phyloP scores from a whole-genome alignment of 2,329 filamentous ascomycete species.

The Pestalotiopsis sp. region DNA sequence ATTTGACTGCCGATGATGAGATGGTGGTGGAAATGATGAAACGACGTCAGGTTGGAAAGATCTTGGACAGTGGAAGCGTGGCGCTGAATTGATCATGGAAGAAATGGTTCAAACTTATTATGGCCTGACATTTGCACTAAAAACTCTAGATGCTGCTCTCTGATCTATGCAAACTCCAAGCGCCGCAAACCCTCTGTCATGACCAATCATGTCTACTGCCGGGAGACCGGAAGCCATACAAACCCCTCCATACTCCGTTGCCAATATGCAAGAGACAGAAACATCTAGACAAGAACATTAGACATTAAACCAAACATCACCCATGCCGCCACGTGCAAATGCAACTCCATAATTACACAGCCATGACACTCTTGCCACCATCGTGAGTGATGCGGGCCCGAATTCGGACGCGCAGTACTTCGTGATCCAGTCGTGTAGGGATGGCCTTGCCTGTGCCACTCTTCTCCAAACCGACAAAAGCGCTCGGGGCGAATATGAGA shows the following conservation, averaged over 20 bases:
- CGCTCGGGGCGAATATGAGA: conserved; percentile 46
- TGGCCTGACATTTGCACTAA: too few species aligned
- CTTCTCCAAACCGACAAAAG: conserved; percentile 33
- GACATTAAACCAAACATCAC: too few species aligned
- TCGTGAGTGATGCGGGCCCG: conserved; percentile 43
- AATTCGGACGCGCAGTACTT: conserved; percentile 31
- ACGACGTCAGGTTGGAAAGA: too few species aligned
- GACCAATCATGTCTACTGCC: too few species aligned
- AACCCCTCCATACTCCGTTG: conserved; percentile 56
- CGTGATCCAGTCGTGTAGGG: conserved; percentile 34
- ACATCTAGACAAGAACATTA: conserved; percentile 30
- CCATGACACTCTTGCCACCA: conserved; percentile 47
- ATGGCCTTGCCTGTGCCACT: conserved; percentile 4
- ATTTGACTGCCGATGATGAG: neutral
- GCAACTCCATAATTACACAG: conserved; percentile 16
- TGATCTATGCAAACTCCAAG: too few species aligned
- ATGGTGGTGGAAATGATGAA: too few species aligned
- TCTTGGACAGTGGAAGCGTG: too few species aligned
- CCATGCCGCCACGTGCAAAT: neutral
- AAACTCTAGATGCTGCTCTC: too few species aligned
- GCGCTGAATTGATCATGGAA: too few species aligned
- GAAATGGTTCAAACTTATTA: too few species aligned
- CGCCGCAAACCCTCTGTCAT: too few species aligned
- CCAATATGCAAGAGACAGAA: conserved; percentile 41
- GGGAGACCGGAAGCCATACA: conserved; percentile 27